Conservation (phyloP, 345 rosid genomes). For the Eucalyptus sideroxylon region DNA sequence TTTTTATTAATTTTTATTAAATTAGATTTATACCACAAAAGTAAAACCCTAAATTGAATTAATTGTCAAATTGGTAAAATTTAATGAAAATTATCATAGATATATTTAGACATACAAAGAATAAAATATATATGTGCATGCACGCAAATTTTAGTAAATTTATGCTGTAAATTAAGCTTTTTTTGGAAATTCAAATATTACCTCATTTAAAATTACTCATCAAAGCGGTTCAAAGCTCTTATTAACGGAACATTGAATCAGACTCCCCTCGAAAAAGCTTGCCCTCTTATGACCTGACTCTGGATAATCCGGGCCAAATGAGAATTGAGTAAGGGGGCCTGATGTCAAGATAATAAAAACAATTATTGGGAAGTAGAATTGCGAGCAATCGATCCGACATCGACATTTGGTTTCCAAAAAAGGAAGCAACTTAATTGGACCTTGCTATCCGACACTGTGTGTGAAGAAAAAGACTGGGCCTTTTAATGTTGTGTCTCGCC, state of each 20-base stretch:
- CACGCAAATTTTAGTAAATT: background rate
- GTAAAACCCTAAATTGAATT: too few relatives aligned
- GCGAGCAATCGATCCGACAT: background rate
- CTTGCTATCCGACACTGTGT: background rate
- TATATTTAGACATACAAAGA: too few relatives aligned
- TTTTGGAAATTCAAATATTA: background rate
- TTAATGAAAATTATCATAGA: too few relatives aligned
- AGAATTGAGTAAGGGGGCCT: background rate
- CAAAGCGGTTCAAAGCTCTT: too few relatives aligned
- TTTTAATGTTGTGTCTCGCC: background rate
- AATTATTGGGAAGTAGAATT: background rate
- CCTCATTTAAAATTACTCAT: too few relatives aligned
- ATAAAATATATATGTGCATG: too few relatives aligned
- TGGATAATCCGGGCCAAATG: too few relatives aligned
- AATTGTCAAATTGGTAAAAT: too few relatives aligned
- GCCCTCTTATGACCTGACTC: too few relatives aligned
- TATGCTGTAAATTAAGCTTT: background rate
- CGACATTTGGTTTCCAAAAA: accelerated
- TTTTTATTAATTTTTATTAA: too few relatives aligned
- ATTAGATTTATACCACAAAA: accelerated
- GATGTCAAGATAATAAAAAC: background rate
- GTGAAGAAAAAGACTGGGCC: background rate
- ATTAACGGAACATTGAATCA: too few relatives aligned
- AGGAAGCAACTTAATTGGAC: accelerated
- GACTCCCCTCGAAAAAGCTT: too few relatives aligned